Base-by-base conservation (phyloP, 768 basidiomycete species). In the Boletales sp. region DNA sequence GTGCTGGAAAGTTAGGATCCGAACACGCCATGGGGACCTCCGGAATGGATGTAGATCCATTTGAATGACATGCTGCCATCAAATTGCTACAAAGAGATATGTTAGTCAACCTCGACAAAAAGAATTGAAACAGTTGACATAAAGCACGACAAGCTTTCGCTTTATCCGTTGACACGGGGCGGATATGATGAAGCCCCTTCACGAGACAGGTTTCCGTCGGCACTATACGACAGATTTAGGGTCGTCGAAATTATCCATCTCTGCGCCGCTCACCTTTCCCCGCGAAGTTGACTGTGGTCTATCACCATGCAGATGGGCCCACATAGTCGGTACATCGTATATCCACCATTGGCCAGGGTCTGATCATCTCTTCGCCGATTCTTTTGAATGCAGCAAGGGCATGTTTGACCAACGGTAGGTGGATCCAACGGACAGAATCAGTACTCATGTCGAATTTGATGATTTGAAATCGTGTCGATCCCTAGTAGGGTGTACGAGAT, bases 181-280 rank as follows among this genome's bases (percentile, higher is more conserved):
- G 24, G 24, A 27, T 27, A 27, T 27, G 24, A 27, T 27, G 24
- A 27, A 5, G 24, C 24, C 24, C 24, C 27, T 56, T 55, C 55
- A 49, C 40, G 53, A 49, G 47, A 60, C 48, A 56, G 45, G 56
- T 54, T 52, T 46, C 58, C 63, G 56, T 57, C 31, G 41, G 19
- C 36, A 41, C 43, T 34, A 38, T 12, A 12, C 67, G 65, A 67
- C 65, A 67, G 67, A 58, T 66, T 69, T 69, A 55, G 65, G 65
- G 65, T 60, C 52, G 43, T 46, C 27, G 40, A 40, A 45, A 48
- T 21, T 21, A 21, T n/a, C 51, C 57, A 50, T 52, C 49, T 35
- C 32, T 14, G 44, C 42, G 14, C 27, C 47, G 38, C 42, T 15
- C 21, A 32, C 19, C 24, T 27, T 27, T 27, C 24, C 24, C 24